phyloP scores from a whole-genome alignment of 331 rosid species.

The Quercus tomentella region DNA sequence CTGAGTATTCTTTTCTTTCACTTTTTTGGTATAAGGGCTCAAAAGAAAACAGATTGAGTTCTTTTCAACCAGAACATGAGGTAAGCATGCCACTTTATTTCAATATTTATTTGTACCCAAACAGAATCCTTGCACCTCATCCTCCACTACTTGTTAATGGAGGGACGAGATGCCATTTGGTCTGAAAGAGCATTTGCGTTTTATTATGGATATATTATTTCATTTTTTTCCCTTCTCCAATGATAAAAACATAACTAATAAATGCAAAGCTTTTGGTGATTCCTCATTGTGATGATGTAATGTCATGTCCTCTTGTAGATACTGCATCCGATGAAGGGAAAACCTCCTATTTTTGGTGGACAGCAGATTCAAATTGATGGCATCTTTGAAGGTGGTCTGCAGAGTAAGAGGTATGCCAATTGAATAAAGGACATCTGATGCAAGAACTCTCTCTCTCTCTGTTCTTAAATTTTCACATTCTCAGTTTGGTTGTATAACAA shows the following conservation, averaged over 20 bases:
- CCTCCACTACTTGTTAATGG: neutral
- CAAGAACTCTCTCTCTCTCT: neutral
- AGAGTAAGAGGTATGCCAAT: slow-evolving; percentile 38
- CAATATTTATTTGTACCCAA: neutral
- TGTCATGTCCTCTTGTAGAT: slow-evolving; percentile 26
- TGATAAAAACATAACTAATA: neutral
- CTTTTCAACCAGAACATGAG: slow-evolving; percentile 56
- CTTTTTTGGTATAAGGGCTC: slow-evolving; percentile 65
- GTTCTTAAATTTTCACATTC: neutral
- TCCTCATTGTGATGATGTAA: neutral
- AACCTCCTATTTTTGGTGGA: slow-evolving; percentile 49
- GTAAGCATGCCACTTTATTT: slow-evolving; percentile 27
- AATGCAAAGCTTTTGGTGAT: neutral
- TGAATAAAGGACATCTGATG: neutral
- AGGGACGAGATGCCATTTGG: neutral
- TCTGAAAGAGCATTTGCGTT: neutral
- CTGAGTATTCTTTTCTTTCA: slow-evolving; percentile 35
- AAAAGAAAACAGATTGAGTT: slow-evolving; percentile 75
- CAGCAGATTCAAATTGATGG: slow-evolving; percentile 45
- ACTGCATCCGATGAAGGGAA: slow-evolving; percentile 43
- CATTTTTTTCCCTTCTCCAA: neutral
- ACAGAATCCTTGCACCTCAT: neutral
- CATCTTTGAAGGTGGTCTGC: slow-evolving; percentile 32
- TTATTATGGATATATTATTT: neutral
- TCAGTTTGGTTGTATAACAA: neutral